phyloP scores from a whole-genome alignment of 2,329 filamentous ascomycete genomes.

The Phaeosphaeriaceae sp. region DNA sequence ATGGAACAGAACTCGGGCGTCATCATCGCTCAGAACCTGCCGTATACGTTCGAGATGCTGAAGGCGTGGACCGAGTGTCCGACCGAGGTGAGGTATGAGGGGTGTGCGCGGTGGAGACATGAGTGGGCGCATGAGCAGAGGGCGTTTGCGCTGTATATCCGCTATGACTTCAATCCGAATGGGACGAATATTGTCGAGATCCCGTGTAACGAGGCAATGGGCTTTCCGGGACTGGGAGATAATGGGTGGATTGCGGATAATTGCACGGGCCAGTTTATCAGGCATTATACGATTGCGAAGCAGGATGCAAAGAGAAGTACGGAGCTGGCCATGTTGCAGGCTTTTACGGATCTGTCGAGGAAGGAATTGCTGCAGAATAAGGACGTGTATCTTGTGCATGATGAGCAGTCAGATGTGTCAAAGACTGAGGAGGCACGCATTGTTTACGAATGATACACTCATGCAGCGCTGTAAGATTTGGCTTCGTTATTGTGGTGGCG shows the following conservation, averaged over 20 bases:
- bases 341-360: background rate
- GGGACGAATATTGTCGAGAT: conserved; percentile 16
- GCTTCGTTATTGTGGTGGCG: background rate
- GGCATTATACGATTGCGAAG: background rate
- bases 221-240: background rate
- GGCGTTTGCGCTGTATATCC: conserved; percentile 38
- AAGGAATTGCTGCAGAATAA: background rate
- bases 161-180: conserved; percentile 32
- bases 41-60: conserved; percentile 29
- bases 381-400: background rate
- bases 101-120: conserved; percentile 31
- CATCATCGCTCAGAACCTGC: conserved; percentile 43
- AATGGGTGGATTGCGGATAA: background rate
- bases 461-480: background rate
- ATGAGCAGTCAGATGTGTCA: background rate
- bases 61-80: conserved; percentile 36
- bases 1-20: conserved; percentile 51
- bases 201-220: background rate
- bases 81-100: conserved; percentile 23
- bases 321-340: background rate
- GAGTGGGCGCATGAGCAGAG: conserved; percentile 38
- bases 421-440: background rate
- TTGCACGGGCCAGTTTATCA: background rate
- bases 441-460: background rate
- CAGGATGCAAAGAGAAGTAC: background rate